These are phyloP conservation scores for Saccharomycopsis sp. DNA, from an alignment of 805 yeast genomes.

Conservation along the genomic window DNA sequence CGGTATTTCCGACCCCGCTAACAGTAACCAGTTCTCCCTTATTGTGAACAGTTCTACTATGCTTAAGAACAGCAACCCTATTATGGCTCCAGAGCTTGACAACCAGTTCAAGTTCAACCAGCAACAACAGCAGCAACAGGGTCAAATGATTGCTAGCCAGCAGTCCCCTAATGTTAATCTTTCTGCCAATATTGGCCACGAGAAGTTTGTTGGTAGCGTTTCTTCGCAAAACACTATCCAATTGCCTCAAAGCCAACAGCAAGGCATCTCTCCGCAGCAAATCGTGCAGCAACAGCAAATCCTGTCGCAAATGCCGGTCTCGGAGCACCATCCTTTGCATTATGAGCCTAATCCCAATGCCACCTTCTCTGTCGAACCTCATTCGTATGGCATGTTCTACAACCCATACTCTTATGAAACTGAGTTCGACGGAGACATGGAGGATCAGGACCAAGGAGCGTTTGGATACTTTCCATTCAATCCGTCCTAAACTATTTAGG, in stretches of 20 bases:
- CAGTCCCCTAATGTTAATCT: background rate
- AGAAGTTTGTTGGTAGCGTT: background rate
- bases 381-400: background rate
- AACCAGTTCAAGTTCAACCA: background rate
- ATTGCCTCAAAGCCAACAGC: background rate
- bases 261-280: constrained; percentile 15
- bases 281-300: constrained; percentile 12
- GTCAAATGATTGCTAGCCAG: background rate
- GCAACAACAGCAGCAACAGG: background rate
- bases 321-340: constrained; percentile 51
- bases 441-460: constrained; percentile 14
- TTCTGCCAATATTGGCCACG: background rate
- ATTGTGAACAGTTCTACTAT: background rate
- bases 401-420: background rate
- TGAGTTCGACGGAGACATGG: constrained; percentile 10
- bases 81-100: background rate
- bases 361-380: constrained; percentile 1
- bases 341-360: constrained; percentile 25
- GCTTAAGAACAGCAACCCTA: background rate
- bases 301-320: constrained; percentile 34
- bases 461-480: constrained; percentile 24
- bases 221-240: background rate
- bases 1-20: background rate
- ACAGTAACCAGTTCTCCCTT: background rate
- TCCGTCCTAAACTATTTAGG: constrained; percentile 13